A percentile compares a stretch with the other conserved stretches of the same genome.
phyloP scores from a whole-genome alignment of 2,329 filamentous ascomycete species.

The Penicillium sp. region DNA sequence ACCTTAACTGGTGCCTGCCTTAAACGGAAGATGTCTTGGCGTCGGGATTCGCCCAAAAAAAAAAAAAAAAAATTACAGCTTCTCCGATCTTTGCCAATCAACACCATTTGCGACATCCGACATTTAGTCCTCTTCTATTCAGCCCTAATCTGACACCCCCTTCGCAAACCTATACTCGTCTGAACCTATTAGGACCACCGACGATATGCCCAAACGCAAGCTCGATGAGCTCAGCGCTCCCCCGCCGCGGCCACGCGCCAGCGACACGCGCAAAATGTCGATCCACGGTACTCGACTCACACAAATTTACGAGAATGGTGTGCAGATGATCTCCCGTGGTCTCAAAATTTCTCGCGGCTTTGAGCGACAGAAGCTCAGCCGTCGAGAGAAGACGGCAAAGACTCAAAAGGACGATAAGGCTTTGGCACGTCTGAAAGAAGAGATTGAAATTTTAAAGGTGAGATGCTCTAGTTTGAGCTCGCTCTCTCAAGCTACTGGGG shows the following conservation, averaged over 20 bases:
- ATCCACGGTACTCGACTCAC: slow-evolving; percentile 43
- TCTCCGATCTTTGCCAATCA: slow-evolving; percentile 10
- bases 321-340: slow-evolving; percentile 52
- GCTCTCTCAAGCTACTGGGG: not conserved
- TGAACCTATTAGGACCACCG: not conserved
- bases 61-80: slow-evolving; percentile 22
- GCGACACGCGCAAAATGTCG: slow-evolving; percentile 30
- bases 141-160: not conserved
- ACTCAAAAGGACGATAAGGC: slow-evolving; percentile 44
- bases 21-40: slow-evolving; percentile 18
- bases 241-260: slow-evolving; percentile 8
- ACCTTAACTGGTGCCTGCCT: too few relatives aligned
- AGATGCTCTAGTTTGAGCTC: slow-evolving; percentile 2
- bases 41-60: slow-evolving; percentile 19
- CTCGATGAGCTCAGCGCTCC: slow-evolving; percentile 33
- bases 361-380: slow-evolving; percentile 64
- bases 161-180: not conserved
- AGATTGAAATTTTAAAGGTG: slow-evolving; percentile 61
- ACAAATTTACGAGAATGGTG: slow-evolving; percentile 52
- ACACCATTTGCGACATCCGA: not conserved
- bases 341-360: slow-evolving; percentile 62
- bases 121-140: not conserved
- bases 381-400: slow-evolving; percentile 58
- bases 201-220: slow-evolving; percentile 45
- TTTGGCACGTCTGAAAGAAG: slow-evolving; percentile 51